A percentile compares a stretch with the other conserved stretches of the same genome.
Conservation (phyloP, 805 yeast species). For the Trichomonascus vanleenenianus region DNA sequence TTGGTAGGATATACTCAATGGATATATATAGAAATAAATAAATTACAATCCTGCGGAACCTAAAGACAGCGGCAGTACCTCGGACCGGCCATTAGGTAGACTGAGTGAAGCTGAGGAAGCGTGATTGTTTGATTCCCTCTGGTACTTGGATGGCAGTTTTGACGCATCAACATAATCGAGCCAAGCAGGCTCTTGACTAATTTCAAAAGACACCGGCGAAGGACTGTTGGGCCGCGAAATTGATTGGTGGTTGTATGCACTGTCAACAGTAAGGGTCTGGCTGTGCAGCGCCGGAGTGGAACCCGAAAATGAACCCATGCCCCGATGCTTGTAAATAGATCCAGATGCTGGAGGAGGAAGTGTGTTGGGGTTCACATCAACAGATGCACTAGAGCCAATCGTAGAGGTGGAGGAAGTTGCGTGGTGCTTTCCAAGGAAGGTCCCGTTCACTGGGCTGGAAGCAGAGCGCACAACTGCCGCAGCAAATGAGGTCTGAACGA, state of each 20-base stretch:
- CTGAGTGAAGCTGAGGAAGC: constrained; percentile 5
- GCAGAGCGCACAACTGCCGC: neutral
- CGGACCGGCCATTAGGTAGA: constrained; percentile 16
- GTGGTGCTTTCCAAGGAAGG: constrained; percentile 1
- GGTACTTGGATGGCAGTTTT: constrained; percentile 1
- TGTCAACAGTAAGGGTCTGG: no score
- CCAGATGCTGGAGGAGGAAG: neutral
- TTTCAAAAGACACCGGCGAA: constrained; percentile 19
- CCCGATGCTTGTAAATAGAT: constrained; percentile 10
- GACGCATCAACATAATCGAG: constrained; percentile 17
- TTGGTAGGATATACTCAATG: neutral
- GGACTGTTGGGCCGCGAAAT: constrained; percentile 14
- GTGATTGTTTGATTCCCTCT: neutral
- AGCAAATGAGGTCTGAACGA: constrained; percentile 14
- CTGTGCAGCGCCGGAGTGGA: constrained; percentile 8
- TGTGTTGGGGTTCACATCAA: neutral
- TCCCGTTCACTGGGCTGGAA: constrained; percentile 3
- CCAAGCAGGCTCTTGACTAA: constrained; percentile 22
- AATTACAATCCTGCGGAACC: neutral
- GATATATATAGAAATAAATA: constrained; percentile 1
- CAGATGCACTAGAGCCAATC: constrained; percentile 2
- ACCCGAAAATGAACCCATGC: constrained; percentile 11
- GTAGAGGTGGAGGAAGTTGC: constrained; percentile 2
- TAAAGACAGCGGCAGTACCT: constrained; percentile 12
- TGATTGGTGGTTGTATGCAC: neutral